Base-by-base conservation (phyloP, 768 basidiomycete genomes). In the Termitomyces heimii region DNA sequence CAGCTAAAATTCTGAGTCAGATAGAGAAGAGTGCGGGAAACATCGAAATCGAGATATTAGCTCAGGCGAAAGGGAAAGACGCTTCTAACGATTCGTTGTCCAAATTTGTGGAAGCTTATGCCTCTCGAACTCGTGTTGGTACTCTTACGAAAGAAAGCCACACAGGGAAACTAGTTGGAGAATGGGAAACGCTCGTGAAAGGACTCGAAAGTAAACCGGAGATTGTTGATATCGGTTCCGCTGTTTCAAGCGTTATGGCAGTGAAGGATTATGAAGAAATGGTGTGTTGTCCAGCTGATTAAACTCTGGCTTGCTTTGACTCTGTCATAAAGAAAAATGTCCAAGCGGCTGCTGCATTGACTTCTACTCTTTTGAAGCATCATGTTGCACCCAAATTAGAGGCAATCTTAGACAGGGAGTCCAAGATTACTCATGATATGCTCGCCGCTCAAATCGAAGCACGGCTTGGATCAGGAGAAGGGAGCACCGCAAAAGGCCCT, bases 231-330 rank as follows among this genome's bases (percentile, higher is more conserved):
- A 88, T 94, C 69, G 78, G 84, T 0, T 74, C 83, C 2, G 84
- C 88, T 0, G 74, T 97, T 16, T 90, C 94, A 0, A 73, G 85
- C 1, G 76, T 92, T 50, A 84, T 98, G 79, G 86, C 89, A 0
- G 82, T 87, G 26, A 98, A 98, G 70, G 95, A 98, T 64, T 84
- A 86, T 26, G 93, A 97, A 42, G 97, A 98, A 66, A 68, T 96
- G 53, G 96, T 94, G 61, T 60, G 89, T 74, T 26, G n/a, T 49
- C 42, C 26, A 28, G 47, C 60, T 5, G 28, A 4, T 39, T 28
- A 12, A 55, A 24, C 35, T 37, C 29, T n/a, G 9, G 10, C 22
- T 34, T 42, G 28, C 6, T 22, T 29, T 58, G 58, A 57, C 48
- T 9, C 55, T 31, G 18, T 45, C 45, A 51, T 34, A 13, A 67